Evolutionary conservation across 768 basidiomycete genomes (phyloP), one percentile per base, ranked within the genome.

Genomic region (Lactifluus subvellereus): DNA sequence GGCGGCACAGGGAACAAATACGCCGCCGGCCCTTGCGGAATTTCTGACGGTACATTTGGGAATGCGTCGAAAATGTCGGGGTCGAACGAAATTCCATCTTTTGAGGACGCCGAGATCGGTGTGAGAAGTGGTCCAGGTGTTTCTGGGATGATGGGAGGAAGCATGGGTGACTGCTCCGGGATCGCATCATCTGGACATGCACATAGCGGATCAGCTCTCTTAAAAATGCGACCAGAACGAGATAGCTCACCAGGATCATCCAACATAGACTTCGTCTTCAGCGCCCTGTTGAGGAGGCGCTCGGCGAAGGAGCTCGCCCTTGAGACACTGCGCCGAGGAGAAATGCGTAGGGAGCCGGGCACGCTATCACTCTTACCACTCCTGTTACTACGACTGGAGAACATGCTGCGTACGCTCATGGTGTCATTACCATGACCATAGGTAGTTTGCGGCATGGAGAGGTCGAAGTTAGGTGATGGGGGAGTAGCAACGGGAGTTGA

Each of bases 61-160:
- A 90, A 89, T 7, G 86, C 81, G 61, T 89, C 87, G 66, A 85
- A 87, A 27, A 88, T 73, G 11, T 81, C 81, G 64, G 77, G 75
- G 69, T 86, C 85, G 48, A 89, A 60, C 1, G 30, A 79, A 54
- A 74, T 83, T 77, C 83, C 66, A 76, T 74, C 63, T 71, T 49
- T 57, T 42, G 74, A 49, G 60, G 69, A 77, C 2, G 78, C 76
- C 42, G 77, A 70, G 18, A 54, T 42, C 6, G 74, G 60, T 35
- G 80, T 73, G 75, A 72, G 4, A 82, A 84, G 61, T 77, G 72
- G 54, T 35, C 59, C 79, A 0, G 67, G 56, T 53, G 67, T 32
- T 40, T 52, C 73, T 60, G 47, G 69, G 56, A 66, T 61, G 48
- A 65, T 73, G 68, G 50, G 70, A 66, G 37, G 71, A 67, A 64